Conservation (phyloP, 805 yeast species). For the Nakazawaea wyomingensis region DNA sequence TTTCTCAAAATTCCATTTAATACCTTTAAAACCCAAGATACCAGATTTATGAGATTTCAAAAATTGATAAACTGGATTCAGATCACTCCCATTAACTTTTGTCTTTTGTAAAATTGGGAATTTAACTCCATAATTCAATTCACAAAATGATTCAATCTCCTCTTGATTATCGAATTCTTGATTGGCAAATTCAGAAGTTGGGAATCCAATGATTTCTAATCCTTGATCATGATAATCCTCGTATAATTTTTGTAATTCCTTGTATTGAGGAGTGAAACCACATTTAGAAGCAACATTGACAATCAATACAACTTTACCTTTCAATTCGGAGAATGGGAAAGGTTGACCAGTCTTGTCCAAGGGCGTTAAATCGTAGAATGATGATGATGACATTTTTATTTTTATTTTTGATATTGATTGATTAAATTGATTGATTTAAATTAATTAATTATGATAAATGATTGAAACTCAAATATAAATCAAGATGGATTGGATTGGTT, state of each 20-base stretch:
- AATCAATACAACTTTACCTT: conserved; percentile 79
- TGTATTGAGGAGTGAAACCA: conserved; percentile 71
- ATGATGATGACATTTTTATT: conserved; percentile 33
- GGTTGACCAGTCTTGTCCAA: conserved; percentile 53
- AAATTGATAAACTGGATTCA: conserved; percentile 76
- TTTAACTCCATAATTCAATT: conserved; percentile 79
- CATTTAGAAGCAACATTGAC: conserved; percentile 90
- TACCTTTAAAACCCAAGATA: conserved; percentile 63
- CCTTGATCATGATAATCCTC: conserved; percentile 59
- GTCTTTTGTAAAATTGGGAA: conserved; percentile 86
- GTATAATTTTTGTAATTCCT: conserved; percentile 64
- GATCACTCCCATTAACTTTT: conserved; percentile 81
- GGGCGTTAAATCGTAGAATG: conserved; percentile 67
- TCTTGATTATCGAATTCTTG: conserved; percentile 70
- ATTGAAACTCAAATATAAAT: too few relatives aligned
- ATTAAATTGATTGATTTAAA: too few relatives aligned
- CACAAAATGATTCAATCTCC: conserved; percentile 70
- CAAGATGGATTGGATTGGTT: too few relatives aligned
- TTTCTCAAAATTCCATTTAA: conserved; percentile 58
- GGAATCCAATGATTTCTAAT: conserved; percentile 73
- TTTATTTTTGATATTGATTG: too few relatives aligned
- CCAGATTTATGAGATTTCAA: conserved; percentile 61
- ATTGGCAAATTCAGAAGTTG: conserved; percentile 84
- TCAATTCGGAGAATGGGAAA: conserved; percentile 52
- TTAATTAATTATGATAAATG: too few relatives aligned